Conservation (phyloP, 108 stramenopile species). For the Schizochytrium sp. region DNA sequence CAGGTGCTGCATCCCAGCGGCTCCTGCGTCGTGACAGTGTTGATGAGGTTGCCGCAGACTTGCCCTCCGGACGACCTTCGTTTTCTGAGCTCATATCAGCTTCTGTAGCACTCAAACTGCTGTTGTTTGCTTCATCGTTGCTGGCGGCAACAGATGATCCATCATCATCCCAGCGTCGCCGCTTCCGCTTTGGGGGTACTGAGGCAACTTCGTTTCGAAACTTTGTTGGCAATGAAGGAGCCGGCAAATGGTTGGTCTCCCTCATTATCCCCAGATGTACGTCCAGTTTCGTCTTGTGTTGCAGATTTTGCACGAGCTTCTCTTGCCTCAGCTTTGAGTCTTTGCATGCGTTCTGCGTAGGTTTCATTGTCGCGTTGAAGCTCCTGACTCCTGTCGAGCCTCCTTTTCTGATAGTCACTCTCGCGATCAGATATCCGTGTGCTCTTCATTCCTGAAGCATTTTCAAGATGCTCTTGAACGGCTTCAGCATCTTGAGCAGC, state of each 20-base stretch:
- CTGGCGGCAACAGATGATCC: neutral
- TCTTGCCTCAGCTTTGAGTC: constrained; percentile 78
- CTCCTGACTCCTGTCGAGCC: constrained; percentile 65
- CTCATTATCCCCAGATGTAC: neutral
- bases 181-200: constrained; percentile 58
- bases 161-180: constrained; percentile 72
- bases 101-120: constrained; percentile 66
- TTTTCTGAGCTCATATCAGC: constrained; percentile 65
- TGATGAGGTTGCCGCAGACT: neutral
- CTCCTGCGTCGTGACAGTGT: neutral
- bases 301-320: constrained; percentile 77
- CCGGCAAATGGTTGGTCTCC: neutral
- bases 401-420: constrained; percentile 86
- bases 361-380: constrained; percentile 78
- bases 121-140: constrained; percentile 62
- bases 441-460: constrained; percentile 84
- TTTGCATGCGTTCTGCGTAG: constrained; percentile 84
- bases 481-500: constrained; percentile 79
- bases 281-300: neutral
- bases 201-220: constrained; percentile 79
- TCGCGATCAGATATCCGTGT: constrained; percentile 87
- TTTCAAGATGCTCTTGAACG: constrained; percentile 74
- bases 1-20: neutral
- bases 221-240: neutral
- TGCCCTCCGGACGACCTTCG: constrained; percentile 61